Evolutionary conservation across 1,139 yeast genomes (phyloP).

Genomic region (Candida sanyaensis): DNA sequence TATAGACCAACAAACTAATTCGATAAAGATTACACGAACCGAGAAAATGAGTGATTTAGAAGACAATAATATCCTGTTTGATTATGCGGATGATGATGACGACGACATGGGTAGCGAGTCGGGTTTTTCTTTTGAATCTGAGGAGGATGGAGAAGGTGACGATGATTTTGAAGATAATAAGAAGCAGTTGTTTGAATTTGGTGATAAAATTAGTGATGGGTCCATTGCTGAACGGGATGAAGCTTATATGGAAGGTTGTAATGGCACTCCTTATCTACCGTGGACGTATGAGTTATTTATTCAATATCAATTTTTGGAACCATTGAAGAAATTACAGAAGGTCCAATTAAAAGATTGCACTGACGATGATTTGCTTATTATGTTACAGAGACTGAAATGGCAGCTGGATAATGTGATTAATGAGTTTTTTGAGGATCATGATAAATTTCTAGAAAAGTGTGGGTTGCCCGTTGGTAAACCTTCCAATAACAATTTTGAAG

Average conservation of each 20-base stretch:
- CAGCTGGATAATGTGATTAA: constrained; percentile 73
- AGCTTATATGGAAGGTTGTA: constrained; percentile 14
- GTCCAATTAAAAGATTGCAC: constrained; percentile 32
- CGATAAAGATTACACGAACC: background rate
- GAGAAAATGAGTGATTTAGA: constrained; percentile 18
- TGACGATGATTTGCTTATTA: constrained; percentile 44
- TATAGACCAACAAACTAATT: background rate
- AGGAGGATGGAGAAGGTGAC: constrained; percentile 8
- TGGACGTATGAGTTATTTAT: constrained; percentile 32
- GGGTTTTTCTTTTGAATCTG: constrained; percentile 9
- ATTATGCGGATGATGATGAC: constrained; percentile 11
- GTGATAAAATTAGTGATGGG: background rate
- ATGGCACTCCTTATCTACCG: constrained; percentile 21
- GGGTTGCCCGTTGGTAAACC: constrained; percentile 41
- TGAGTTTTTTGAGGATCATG: constrained; percentile 58
- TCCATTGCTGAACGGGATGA: constrained; percentile 4
- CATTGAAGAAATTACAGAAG: constrained; percentile 20
- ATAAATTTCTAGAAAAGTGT: constrained; percentile 42
- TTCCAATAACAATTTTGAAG: constrained; percentile 22
- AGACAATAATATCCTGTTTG: constrained; percentile 18
- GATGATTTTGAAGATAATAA: constrained; percentile 17
- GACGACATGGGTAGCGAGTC: background rate
- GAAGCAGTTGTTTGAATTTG: background rate
- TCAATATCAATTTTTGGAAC: constrained; percentile 19
- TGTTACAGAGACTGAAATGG: constrained; percentile 71